Percentiles rank a stretch among this genome's conserved stretches.
phyloP scores from a whole-genome alignment of 2,329 filamentous ascomycete genomes.

The Elsinoe perseae region DNA sequence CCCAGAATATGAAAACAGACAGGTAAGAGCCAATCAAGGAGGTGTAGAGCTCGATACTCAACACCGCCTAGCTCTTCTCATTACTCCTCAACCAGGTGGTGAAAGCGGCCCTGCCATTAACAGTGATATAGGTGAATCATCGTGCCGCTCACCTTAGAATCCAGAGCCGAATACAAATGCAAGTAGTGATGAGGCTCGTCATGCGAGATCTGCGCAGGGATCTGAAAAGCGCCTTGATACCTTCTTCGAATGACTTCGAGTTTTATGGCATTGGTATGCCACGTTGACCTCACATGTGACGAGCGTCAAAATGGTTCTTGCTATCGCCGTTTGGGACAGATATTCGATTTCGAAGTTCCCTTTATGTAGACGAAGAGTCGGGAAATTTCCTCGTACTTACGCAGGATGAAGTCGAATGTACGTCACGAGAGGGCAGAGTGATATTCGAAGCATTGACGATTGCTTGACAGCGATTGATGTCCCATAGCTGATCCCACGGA shows the following conservation, averaged over 20 bases:
- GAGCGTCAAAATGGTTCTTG: background rate
- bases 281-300: background rate
- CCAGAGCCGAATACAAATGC: conserved; percentile 28
- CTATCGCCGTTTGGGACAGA: background rate
- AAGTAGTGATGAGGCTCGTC: conserved; percentile 22
- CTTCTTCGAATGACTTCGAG: background rate
- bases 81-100: conserved; percentile 67
- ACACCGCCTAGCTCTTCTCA: conserved; percentile 92
- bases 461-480: too few species aligned
- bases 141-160: conserved; percentile 27
- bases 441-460: too few species aligned
- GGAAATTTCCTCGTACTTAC: too few species aligned
- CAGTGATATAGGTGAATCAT: too few species aligned
- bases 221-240: background rate
- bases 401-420: background rate
- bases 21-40: conserved; percentile 42
- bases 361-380: background rate
- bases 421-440: background rate
- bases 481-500: too few species aligned
- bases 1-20: conserved; percentile 30
- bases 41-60: conserved; percentile 86
- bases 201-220: conserved; percentile 8
- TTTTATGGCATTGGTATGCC: conserved; percentile 16
- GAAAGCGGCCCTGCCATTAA: conserved; percentile 25
- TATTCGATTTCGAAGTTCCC: background rate